These are phyloP conservation scores for Ephemerocybe angulata DNA, from an alignment of 768 basidiomycete genomes.

Conservation along the genomic window DNA sequence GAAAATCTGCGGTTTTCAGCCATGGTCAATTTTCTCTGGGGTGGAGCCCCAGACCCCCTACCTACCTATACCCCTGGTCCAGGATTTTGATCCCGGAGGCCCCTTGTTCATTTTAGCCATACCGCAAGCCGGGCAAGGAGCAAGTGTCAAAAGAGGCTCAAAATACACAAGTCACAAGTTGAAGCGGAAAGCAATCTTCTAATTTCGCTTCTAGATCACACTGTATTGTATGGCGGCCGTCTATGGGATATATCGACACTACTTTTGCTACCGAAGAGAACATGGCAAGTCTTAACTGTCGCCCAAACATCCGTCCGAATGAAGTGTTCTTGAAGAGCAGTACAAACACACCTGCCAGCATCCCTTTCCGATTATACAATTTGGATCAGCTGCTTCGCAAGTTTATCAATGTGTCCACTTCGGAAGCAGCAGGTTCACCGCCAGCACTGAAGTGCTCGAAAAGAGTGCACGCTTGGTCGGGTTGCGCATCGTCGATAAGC, in stretches of 20 bases:
- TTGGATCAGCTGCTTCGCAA: conserved; percentile 52
- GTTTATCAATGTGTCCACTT: conserved; percentile 33
- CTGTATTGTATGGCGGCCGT: neutral
- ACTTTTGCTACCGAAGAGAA: conserved; percentile 33
- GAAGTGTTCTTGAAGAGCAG: conserved; percentile 91
- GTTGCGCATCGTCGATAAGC: conserved; percentile 81
- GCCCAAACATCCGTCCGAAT: conserved; percentile 66
- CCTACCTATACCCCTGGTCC: no score
- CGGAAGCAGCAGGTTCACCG: conserved; percentile 29
- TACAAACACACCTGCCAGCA: conserved; percentile 67
- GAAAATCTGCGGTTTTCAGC: no score
- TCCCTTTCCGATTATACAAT: conserved; percentile 52
- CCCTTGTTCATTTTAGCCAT: conserved; percentile 46
- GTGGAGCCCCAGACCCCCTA: no score
- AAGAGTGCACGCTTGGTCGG: conserved; percentile 71
- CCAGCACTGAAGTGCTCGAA: conserved; percentile 83
- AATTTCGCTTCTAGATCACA: conserved; percentile 15
- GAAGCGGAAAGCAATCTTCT: conserved; percentile 77
- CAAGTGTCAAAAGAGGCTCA: conserved; percentile 79
- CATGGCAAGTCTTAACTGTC: conserved; percentile 49
- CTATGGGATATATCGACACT: neutral
- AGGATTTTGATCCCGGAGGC: no score
- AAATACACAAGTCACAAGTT: conserved; percentile 94
- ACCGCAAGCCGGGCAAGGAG: conserved; percentile 81
- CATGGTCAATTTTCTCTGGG: no score